Conservation (phyloP, 1,139 yeast species). For the Candida mesenterica region DNA sequence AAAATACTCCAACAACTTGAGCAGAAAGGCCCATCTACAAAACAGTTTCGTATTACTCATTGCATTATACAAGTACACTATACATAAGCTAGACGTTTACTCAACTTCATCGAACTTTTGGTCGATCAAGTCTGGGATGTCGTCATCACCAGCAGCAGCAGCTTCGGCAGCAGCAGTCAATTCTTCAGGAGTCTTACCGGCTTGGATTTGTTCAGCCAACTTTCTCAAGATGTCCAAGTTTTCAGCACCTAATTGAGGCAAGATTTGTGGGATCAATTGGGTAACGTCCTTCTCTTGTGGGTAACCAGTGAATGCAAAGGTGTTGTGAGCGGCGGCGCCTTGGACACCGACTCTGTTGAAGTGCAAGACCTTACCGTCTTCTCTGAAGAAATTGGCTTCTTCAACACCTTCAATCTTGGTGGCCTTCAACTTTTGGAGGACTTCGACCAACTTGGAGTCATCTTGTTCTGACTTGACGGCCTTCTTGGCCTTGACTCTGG, state of each 20-base stretch:
- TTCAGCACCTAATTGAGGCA: conserved; percentile 96
- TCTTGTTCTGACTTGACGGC: conserved; percentile 66
- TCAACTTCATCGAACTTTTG: conserved; percentile 91
- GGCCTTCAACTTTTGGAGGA: conserved; percentile 86
- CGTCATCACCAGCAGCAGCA: conserved; percentile 60
- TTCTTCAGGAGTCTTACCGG: conserved; percentile 48
- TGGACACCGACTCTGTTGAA: conserved; percentile 95
- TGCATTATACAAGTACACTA: background rate
- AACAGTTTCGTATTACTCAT: background rate
- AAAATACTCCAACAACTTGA: too few species aligned
- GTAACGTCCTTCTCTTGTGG: conserved; percentile 92
- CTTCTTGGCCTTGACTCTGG: conserved; percentile 82
- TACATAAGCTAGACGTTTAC: conserved; percentile 26
- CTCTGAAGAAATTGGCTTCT: conserved; percentile 97
- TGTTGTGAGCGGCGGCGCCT: conserved; percentile 87
- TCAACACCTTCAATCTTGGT: conserved; percentile 86
- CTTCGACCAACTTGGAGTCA: conserved; percentile 86
- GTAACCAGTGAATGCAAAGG: conserved; percentile 92
- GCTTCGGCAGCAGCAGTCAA: conserved; percentile 49
- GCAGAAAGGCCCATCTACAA: too few species aligned
- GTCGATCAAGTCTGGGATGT: conserved; percentile 92
- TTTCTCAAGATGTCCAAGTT: conserved; percentile 86
- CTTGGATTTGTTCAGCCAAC: conserved; percentile 87
- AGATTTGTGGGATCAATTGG: conserved; percentile 91
- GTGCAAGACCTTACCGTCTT: conserved; percentile 94